phyloP scores from a whole-genome alignment of 2,329 filamentous ascomycete species.

The Xylariaceae sp. region DNA sequence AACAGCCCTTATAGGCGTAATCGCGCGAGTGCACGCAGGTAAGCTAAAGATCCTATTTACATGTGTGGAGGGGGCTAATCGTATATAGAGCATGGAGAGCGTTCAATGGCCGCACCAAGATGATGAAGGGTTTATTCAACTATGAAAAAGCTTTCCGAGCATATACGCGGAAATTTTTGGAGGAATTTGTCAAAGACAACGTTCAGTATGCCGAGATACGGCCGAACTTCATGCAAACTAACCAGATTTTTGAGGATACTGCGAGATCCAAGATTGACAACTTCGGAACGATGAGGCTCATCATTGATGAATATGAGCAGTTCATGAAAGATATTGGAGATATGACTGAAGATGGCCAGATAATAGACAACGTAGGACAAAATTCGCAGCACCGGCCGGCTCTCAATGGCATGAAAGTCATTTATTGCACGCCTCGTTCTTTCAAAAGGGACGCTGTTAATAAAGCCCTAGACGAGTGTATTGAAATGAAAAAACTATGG shows the following conservation, averaged over 20 bases:
- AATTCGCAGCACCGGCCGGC: constrained; percentile 36
- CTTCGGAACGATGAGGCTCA: constrained; percentile 57
- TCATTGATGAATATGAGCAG: constrained; percentile 53
- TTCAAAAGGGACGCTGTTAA: constrained; percentile 54
- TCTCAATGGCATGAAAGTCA: constrained; percentile 64
- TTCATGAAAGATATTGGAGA: constrained; percentile 48
- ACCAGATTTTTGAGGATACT: constrained; percentile 57
- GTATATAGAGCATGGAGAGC: constrained; percentile 58
- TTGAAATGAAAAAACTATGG: constrained; percentile 57
- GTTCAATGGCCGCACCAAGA: constrained; percentile 66
- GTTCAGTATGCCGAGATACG: constrained; percentile 67
- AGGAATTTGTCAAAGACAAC: constrained; percentile 60
- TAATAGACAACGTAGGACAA: constrained; percentile 33
- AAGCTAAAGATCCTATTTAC: neutral
- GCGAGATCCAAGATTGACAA: constrained; percentile 53
- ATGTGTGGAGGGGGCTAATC: constrained; percentile 20
- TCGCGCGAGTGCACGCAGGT: constrained; percentile 34
- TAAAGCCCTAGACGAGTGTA: constrained; percentile 57
- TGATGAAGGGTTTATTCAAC: constrained; percentile 66
- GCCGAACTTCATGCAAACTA: constrained; percentile 63
- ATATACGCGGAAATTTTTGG: constrained; percentile 60
- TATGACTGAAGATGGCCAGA: constrained; percentile 30
- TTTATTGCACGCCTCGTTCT: constrained; percentile 65
- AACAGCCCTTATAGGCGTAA: constrained; percentile 24
- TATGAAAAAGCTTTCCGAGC: constrained; percentile 61